Base-by-base conservation (phyloP, 2,329 filamentous ascomycete genomes). In the Ascochyta pisi region DNA sequence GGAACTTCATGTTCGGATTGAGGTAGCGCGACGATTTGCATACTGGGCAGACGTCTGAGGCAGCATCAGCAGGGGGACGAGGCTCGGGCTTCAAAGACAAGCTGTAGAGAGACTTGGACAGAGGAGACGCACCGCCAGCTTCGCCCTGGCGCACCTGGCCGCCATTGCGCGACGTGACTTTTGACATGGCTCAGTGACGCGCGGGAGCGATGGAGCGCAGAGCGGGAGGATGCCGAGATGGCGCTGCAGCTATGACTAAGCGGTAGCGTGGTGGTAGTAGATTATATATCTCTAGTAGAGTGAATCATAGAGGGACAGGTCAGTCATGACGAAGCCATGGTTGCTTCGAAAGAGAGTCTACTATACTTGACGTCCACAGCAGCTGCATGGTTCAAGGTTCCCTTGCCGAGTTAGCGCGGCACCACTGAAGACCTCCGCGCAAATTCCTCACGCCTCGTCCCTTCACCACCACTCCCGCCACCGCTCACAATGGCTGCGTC, bases 11-110 rank as follows among this genome's bases (percentile, higher is more conserved):
- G 79, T 92, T 89, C 58, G 88, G 88, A 81, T 97, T 97, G 70
- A 98, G 89, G 81, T 98, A 98, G 63, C 92, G 91, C 57, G 91
- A 91, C 57, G 92, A 96, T 79, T 97, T 97, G 89, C 95, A 99
- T 66, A 98, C 91, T 54, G 94, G 95, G 79, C 95, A 99, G 73
- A 93, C 90, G 78, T 97, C 92, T 80, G 69, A 60, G 56, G 64
- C 59, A 57, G 63, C 58, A 63, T 73, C 66, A 71, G 70, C 62
- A 57, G 60, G 50, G 19, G 41, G 3, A 45, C 42, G 42, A 10
- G 52, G n/a, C 22, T 23, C 10, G 31, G 52, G 34, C 45, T 68
- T 64, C 35, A 75, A 53, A 39, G 71, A 71, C 45, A 76, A 61
- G 44, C 57, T 62, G 49, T 62, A 58, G 19, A 75, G 68, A 46